Percentiles rank a stretch among this genome's conserved stretches.
phyloP scores from a whole-genome alignment of 805 yeast species.

The Hanseniaspora nectarophila region DNA sequence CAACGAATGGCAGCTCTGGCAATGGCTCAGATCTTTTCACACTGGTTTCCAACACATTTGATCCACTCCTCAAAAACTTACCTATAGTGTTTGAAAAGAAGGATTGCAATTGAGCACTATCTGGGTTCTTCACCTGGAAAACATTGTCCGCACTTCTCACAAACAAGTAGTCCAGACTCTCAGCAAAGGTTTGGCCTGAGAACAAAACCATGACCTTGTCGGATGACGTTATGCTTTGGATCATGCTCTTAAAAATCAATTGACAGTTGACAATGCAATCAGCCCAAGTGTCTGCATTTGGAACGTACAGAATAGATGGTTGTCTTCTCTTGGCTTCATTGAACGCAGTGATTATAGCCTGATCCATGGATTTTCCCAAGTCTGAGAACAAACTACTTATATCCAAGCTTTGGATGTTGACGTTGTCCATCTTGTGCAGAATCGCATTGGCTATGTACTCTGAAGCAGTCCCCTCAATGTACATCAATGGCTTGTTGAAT shows the following conservation, averaged over 20 bases:
- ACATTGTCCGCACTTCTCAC: conserved; percentile 36
- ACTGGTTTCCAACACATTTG: conserved; percentile 57
- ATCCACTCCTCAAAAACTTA: conserved; percentile 50
- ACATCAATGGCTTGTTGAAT: conserved; percentile 69
- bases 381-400: conserved; percentile 67
- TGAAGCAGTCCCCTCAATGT: conserved; percentile 74
- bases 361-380: conserved; percentile 69
- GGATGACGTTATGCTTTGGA: conserved; percentile 54
- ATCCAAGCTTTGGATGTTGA: conserved; percentile 77
- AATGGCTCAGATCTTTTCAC: conserved; percentile 36
- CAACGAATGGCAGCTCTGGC: conserved; percentile 30
- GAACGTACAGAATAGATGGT: conserved; percentile 75
- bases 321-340: conserved; percentile 80
- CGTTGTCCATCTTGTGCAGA: conserved; percentile 73
- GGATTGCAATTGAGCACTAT: conserved; percentile 35
- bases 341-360: conserved; percentile 68
- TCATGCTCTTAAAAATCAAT: conserved; percentile 36
- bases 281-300: conserved; percentile 73
- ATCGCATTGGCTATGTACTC: conserved; percentile 74
- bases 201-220: conserved; percentile 59
- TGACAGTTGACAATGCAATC: conserved; percentile 62
- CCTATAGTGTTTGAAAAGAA: conserved; percentile 46
- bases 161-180: conserved; percentile 34
- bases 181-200: conserved; percentile 45
- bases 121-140: conserved; percentile 41